Evolutionary conservation across 2,329 filamentous ascomycete genomes (phyloP).

Genomic region (Sarocladium strictum): DNA sequence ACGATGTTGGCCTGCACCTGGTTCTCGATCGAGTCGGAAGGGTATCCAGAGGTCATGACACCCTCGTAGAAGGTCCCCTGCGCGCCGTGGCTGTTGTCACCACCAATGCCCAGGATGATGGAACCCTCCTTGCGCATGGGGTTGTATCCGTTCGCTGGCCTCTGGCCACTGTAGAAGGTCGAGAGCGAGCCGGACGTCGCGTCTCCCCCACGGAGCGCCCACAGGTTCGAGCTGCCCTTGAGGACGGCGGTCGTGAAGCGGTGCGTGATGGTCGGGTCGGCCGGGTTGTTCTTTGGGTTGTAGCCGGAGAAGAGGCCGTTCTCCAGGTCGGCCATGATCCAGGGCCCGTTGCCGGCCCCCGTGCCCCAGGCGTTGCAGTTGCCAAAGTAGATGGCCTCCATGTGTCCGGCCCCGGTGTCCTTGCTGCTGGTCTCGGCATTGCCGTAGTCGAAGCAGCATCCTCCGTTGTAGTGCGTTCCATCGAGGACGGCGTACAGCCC

Average conservation of each 20-base stretch:
- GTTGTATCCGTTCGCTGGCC: constrained; percentile 52
- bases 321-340: constrained; percentile 65
- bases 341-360: constrained; percentile 54
- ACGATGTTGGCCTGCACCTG: constrained; percentile 55
- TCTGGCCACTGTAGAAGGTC: constrained; percentile 52
- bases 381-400: constrained; percentile 65
- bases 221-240: constrained; percentile 50
- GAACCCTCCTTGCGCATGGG: constrained; percentile 60
- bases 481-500: constrained; percentile 57
- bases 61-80: constrained; percentile 63
- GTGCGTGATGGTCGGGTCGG: constrained; percentile 43
- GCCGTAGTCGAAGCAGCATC: constrained; percentile 53
- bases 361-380: constrained; percentile 46
- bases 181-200: constrained; percentile 47
- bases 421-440: constrained; percentile 46
- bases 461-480: constrained; percentile 52
- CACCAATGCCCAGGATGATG: constrained; percentile 65
- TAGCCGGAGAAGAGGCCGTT: constrained; percentile 58
- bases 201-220: constrained; percentile 55
- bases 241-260: constrained; percentile 52
- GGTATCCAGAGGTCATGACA: constrained; percentile 57
- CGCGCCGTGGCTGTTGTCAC: constrained; percentile 54
- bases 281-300: constrained; percentile 38
- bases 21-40: constrained; percentile 52
- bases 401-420: constrained; percentile 57